Evolutionary conservation across 2,329 filamentous ascomycete species (phyloP).

Genomic region (Xylaria multiplex): DNA sequence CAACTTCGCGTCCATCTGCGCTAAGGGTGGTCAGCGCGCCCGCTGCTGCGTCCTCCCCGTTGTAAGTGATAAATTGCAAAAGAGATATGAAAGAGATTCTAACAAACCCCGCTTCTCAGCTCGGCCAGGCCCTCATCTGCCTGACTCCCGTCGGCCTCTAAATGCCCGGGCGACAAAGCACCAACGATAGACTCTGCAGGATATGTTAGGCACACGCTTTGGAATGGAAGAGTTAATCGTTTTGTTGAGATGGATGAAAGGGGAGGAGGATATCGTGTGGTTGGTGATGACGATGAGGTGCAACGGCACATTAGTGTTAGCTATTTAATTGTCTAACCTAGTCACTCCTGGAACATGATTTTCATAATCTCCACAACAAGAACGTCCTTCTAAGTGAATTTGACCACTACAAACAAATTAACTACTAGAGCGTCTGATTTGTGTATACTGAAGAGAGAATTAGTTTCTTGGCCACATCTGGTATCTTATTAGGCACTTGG

Average conservation of each 20-base stretch:
- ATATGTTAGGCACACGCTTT: background rate
- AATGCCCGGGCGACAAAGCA: constrained; percentile 1
- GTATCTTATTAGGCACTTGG: too few relatives aligned
- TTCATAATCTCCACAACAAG: background rate
- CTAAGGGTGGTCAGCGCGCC: constrained; percentile 56
- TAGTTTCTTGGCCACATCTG: too few relatives aligned
- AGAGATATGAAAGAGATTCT: background rate
- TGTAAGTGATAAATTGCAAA: constrained; percentile 39
- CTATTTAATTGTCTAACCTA: constrained; percentile 1
- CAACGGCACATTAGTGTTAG: constrained; percentile 8
- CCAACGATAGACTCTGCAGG: background rate
- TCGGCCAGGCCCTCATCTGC: constrained; percentile 50
- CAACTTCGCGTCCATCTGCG: constrained; percentile 57
- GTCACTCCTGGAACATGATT: constrained; percentile 16
- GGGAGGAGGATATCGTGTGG: background rate
- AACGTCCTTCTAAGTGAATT: background rate
- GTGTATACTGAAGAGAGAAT: too few relatives aligned
- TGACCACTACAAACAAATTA: background rate
- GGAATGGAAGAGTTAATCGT: background rate
- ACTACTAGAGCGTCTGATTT: background rate
- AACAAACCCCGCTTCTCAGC: constrained; percentile 32
- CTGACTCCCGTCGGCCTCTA: constrained; percentile 47
- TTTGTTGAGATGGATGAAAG: constrained; percentile 7
- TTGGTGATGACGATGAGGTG: constrained; percentile 11
- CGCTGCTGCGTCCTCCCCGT: constrained; percentile 64